These are phyloP conservation scores for Cladosporium austrohemisphaericum DNA, from an alignment of 2,329 filamentous ascomycete genomes.

Conservation along the genomic window DNA sequence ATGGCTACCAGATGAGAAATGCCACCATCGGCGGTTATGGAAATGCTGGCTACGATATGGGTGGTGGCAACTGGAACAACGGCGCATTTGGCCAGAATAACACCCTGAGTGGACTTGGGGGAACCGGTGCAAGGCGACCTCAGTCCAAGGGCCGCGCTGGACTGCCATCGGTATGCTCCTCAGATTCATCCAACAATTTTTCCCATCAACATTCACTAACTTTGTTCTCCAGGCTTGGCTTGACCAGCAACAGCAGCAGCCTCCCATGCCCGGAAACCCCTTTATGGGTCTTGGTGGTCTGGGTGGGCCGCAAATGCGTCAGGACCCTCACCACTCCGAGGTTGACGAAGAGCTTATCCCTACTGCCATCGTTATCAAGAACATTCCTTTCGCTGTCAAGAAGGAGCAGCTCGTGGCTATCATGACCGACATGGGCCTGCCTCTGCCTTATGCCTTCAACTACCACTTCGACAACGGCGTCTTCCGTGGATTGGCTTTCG, in stretches of 20 bases:
- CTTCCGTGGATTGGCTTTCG: constrained; percentile 92
- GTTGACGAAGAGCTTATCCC: constrained; percentile 87
- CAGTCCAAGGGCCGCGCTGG: constrained; percentile 55
- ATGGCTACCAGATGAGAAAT: constrained; percentile 58
- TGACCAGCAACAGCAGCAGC: constrained; percentile 47
- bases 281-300: constrained; percentile 40
- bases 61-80: constrained; percentile 75
- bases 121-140: constrained; percentile 43
- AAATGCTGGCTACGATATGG: constrained; percentile 64
- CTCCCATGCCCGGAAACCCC: constrained; percentile 40
- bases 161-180: constrained; percentile 66
- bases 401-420: constrained; percentile 90
- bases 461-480: constrained; percentile 99
- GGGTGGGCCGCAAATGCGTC: constrained; percentile 37
- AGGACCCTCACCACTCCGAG: constrained; percentile 47
- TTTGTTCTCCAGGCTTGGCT: constrained; percentile 57
- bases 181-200: constrained; percentile 1
- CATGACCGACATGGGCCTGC: constrained; percentile 92
- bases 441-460: constrained; percentile 97
- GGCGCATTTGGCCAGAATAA: constrained; percentile 65
- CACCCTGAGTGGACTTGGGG: constrained; percentile 46
- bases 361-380: constrained; percentile 98
- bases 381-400: constrained; percentile 96
- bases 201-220: constrained; percentile 20
- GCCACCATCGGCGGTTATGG: constrained; percentile 59